Percentiles rank a stretch among this genome's conserved stretches.
These are phyloP conservation scores for Globisporangium echinulatum DNA, from an alignment of 352 stramenopile genomes.

Conservation along the genomic window DNA sequence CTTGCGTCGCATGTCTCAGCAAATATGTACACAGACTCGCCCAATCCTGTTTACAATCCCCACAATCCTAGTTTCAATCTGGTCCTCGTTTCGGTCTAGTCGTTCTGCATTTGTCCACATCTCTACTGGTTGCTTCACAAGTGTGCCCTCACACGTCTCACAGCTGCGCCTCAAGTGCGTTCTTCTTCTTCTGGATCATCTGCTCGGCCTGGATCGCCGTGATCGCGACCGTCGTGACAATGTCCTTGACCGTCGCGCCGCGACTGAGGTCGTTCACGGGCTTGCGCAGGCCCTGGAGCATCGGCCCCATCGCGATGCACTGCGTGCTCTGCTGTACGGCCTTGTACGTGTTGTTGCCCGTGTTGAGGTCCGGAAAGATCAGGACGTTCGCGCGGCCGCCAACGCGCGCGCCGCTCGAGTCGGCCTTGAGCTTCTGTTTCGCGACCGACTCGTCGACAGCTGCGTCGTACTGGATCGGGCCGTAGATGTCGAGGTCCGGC, in stretches of 20 bases:
- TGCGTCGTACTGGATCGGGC: conserved; percentile 85
- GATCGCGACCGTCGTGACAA: conserved; percentile 86
- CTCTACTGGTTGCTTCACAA: too few relatives aligned
- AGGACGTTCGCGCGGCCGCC: conserved; percentile 80
- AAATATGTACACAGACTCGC: too few relatives aligned
- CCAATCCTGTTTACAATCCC: too few relatives aligned
- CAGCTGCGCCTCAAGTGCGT: too few relatives aligned
- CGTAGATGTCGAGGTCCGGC: conserved; percentile 76
- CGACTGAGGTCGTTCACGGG: conserved; percentile 87
- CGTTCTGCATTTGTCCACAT: too few relatives aligned
- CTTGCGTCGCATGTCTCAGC: too few relatives aligned
- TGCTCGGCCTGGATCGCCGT: conserved; percentile 84
- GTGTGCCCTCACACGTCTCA: too few relatives aligned
- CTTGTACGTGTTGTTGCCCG: conserved; percentile 89
- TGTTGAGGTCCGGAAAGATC: conserved; percentile 86
- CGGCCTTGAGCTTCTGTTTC: conserved; percentile 73
- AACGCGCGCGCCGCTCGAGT: conserved; percentile 47
- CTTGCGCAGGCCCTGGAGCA: conserved; percentile 84
- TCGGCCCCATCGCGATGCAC: conserved; percentile 80
- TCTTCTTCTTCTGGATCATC: conserved; percentile 26
- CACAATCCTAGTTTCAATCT: too few relatives aligned
- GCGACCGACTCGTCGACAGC: conserved; percentile 72
- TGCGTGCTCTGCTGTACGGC: conserved; percentile 76
- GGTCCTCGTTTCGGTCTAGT: too few relatives aligned
- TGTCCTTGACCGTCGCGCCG: conserved; percentile 86